Base-by-base conservation (phyloP, 129 eudicot species). In the Smallanthus sonchifolius region DNA sequence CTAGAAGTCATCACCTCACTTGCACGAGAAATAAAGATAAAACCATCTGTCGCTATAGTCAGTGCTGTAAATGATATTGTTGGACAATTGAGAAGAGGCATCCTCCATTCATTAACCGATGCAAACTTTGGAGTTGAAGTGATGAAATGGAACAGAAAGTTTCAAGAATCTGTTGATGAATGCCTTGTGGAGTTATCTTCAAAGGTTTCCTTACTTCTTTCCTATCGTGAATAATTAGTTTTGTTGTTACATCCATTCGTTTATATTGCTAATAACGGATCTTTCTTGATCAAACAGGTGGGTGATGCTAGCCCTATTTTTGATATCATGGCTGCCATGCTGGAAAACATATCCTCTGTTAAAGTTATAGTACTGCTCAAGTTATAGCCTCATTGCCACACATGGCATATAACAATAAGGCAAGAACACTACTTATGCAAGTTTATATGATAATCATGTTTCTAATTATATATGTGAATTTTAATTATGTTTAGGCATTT, bases 221-320 rank as follows among this genome's bases (percentile, higher is more conserved):
- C 54, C 14, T 76, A 39, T 30, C 60, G 67, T 42, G 47, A 75
- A 51, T 34, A 56, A 16, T 37, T 47, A 34, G 19, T 14, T 69
- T 32, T 32, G 7, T 51, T 9, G 75, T 6, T n/a, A 70, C 52
- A 13, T 16, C 11, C 43, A 20, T 37, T 61, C 39, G 32, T 20
- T 66, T 66, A 54, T 66, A 66, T 76, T 40, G 49, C 70, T 70
- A 34, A 69, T 30, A 11, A 65, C 2, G 2, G 6, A 44, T 39
- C 24, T 68, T 17, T 65, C 55, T 82, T 72, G 57, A 62, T 67
- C 7, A 72, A 79, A 55, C 79, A 89, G 96, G 91, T 84, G 54
- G 96, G 96, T 72, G 96, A 89, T 80, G 86, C 96, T 63, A 89
- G 91, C 83, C 96, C 91, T 9, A 84, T 89, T 56, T 85, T 89